Evolutionary conservation across 2,329 filamentous ascomycete genomes (phyloP).

Genomic region (Arthrocladium fulminans): DNA sequence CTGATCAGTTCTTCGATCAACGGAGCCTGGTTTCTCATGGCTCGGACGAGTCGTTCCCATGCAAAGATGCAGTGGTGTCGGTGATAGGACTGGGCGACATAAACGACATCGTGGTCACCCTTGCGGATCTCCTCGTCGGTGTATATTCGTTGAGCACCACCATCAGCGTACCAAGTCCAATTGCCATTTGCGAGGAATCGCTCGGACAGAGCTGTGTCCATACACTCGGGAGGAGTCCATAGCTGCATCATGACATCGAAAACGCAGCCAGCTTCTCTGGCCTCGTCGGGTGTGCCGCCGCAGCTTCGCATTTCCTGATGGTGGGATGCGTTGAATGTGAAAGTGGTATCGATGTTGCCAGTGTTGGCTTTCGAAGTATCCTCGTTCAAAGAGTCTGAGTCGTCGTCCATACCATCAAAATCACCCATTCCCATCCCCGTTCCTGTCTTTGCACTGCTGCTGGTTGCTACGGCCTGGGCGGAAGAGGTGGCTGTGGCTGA

Average conservation of each 20-base stretch:
- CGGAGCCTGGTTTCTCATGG: slow-evolving; percentile 15
- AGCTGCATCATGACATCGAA: slow-evolving; percentile 22
- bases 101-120: slow-evolving; percentile 14
- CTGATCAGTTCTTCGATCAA: slow-evolving; percentile 18
- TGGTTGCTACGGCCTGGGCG: not conserved
- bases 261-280: slow-evolving; percentile 15
- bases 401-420: slow-evolving; percentile 5
- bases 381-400: not conserved
- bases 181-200: slow-evolving; percentile 17
- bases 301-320: slow-evolving; percentile 9
- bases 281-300: slow-evolving; percentile 13
- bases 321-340: not conserved
- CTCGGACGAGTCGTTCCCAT: slow-evolving; percentile 17
- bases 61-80: slow-evolving; percentile 19
- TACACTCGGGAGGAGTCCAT: slow-evolving; percentile 19
- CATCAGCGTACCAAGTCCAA: slow-evolving; percentile 18
- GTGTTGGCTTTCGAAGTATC: not conserved
- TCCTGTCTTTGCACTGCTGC: not conserved
- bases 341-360: not conserved
- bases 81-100: slow-evolving; percentile 16
- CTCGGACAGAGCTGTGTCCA: slow-evolving; percentile 16
- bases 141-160: slow-evolving; percentile 10
- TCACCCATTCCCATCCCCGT: slow-evolving; percentile 1
- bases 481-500: not conserved
- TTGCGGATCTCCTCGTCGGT: slow-evolving; percentile 18